Conservation (phyloP, 2,329 filamentous ascomycete species). For the Talaromyces sp. region DNA sequence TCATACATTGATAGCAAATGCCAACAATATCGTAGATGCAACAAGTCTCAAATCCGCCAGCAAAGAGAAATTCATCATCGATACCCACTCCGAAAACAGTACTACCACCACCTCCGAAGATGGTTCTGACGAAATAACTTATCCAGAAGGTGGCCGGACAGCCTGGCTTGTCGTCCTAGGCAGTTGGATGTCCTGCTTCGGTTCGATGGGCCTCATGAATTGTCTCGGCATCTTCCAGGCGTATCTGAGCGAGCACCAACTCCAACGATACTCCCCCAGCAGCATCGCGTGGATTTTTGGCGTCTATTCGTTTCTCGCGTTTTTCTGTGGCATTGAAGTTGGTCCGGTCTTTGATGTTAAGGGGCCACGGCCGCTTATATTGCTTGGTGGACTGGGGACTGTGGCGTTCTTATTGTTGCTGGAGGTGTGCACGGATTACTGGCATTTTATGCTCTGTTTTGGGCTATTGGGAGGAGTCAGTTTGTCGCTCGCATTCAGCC, state of each 20-base stretch:
- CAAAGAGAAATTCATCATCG: neutral
- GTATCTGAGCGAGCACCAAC: conserved; percentile 70
- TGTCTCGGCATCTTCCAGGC: conserved; percentile 75
- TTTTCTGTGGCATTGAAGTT: conserved; percentile 80
- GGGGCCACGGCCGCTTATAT: conserved; percentile 70
- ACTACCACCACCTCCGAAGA: neutral
- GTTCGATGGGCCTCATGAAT: conserved; percentile 76
- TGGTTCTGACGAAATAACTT: neutral
- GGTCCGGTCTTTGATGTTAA: conserved; percentile 85
- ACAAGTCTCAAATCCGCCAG: neutral
- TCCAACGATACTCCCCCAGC: conserved; percentile 63
- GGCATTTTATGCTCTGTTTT: conserved; percentile 81
- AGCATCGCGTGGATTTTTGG: conserved; percentile 85
- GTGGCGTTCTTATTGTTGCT: conserved; percentile 65
- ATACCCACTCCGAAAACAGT: neutral
- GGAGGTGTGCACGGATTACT: conserved; percentile 71
- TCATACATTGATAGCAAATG: neutral
- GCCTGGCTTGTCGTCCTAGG: conserved; percentile 89
- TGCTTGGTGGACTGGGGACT: conserved; percentile 62
- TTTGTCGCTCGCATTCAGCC: conserved; percentile 78
- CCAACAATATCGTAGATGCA: neutral
- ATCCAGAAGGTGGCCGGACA: conserved; percentile 69
- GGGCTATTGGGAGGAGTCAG: conserved; percentile 71
- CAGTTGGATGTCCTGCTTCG: conserved; percentile 74
- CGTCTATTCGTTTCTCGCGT: conserved; percentile 76